These are phyloP conservation scores for Monascus purpureus DNA, from an alignment of 495 filamentous ascomycete genomes.

Conservation along the genomic window DNA sequence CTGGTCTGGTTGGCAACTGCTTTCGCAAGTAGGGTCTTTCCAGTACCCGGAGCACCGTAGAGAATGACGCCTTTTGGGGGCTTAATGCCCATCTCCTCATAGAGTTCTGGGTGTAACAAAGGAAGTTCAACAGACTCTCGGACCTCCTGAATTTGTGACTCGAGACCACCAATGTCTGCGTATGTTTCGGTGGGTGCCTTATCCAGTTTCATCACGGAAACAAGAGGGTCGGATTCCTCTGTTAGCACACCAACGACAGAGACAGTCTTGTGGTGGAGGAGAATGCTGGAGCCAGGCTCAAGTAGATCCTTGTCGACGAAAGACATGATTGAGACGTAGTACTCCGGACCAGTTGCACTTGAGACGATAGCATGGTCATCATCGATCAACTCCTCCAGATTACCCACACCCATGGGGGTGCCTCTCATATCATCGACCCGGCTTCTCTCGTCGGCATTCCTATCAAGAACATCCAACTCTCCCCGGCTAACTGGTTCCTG, in stretches of 20 bases:
- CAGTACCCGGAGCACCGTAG: constrained; percentile 93
- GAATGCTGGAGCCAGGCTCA: constrained; percentile 88
- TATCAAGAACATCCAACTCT: constrained; percentile 36
- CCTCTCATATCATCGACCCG: constrained; percentile 98
- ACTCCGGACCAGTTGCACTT: constrained; percentile 92
- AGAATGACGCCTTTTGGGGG: constrained; percentile 99
- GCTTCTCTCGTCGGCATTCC: constrained; percentile 89
- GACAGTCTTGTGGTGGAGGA: constrained; percentile 94
- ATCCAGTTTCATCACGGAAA: constrained; percentile 99
- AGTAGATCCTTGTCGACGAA: constrained; percentile 99
- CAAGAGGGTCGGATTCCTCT: constrained; percentile 88
- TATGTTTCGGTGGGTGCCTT: constrained; percentile 98
- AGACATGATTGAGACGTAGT: constrained; percentile 99
- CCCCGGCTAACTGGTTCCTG: constrained; percentile 34
- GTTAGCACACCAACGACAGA: constrained; percentile 96
- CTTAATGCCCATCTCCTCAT: constrained; percentile 99
- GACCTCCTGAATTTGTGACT: constrained; percentile 94
- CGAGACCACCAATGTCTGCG: constrained; percentile 93
- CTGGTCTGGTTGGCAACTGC: constrained; percentile 98
- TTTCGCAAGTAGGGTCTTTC: constrained; percentile 95
- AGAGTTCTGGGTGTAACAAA: constrained; percentile 89
- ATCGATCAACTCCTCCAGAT: constrained; percentile 97
- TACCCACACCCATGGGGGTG: constrained; percentile 96
- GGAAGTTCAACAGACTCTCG: constrained; percentile 94
- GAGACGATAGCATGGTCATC: constrained; percentile 99